phyloP scores from a whole-genome alignment of 2,329 filamentous ascomycete species.

The Sphaerostilbella broomeana region DNA sequence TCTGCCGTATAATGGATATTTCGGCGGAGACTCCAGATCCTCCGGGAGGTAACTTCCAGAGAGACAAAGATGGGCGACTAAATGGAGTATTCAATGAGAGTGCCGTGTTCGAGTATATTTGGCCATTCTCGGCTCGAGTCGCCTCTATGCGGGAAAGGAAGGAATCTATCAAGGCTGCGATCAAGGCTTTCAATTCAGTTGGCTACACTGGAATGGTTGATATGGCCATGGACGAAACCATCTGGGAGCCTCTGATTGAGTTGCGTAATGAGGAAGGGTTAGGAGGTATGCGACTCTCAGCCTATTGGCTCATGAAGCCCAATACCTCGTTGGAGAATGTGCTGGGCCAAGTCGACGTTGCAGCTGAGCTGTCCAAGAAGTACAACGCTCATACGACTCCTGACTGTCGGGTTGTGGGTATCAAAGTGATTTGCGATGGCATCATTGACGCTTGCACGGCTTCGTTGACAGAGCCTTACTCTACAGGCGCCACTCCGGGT shows the following conservation, averaged over 20 bases:
- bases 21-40: slow-evolving; percentile 38
- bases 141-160: slow-evolving; percentile 42
- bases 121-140: slow-evolving; percentile 46
- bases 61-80: slow-evolving; percentile 40
- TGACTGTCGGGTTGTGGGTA: slow-evolving; percentile 46
- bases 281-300: slow-evolving; percentile 39
- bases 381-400: slow-evolving; percentile 31
- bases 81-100: slow-evolving; percentile 48
- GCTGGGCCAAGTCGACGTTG: slow-evolving; percentile 42
- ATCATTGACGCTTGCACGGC: slow-evolving; percentile 61
- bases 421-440: slow-evolving; percentile 61
- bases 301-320: slow-evolving; percentile 52
- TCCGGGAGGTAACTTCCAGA: slow-evolving; percentile 45
- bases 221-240: slow-evolving; percentile 56
- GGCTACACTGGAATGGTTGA: slow-evolving; percentile 52
- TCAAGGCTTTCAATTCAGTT: slow-evolving; percentile 42
- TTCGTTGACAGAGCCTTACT: slow-evolving; percentile 52
- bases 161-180: slow-evolving; percentile 40
- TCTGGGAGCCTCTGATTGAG: slow-evolving; percentile 45
- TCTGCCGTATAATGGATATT: slow-evolving; percentile 31
- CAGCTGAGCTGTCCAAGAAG: slow-evolving; percentile 36
- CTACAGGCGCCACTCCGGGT: slow-evolving; percentile 37
- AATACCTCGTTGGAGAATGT: slow-evolving; percentile 33
- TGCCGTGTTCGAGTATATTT: slow-evolving; percentile 45
- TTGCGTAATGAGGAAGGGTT: slow-evolving; percentile 32